Base-by-base conservation (phyloP, 1,284 basidiomycete genomes). In the Trametes hirsuta region DNA sequence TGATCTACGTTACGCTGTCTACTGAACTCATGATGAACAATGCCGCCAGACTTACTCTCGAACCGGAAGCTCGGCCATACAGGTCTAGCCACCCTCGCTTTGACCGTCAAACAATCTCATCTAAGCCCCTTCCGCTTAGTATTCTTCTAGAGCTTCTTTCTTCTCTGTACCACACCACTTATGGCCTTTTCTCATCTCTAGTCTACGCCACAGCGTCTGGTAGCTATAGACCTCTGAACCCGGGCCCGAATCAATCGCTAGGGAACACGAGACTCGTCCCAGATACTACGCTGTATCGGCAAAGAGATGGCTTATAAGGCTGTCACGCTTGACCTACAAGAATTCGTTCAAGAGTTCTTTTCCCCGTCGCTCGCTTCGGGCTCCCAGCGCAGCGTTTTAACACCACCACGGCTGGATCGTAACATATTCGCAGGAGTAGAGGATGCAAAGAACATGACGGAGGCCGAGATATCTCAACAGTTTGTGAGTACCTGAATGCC, bases 221-320 rank as follows among this genome's bases (percentile, higher is more conserved):
- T 21, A 42, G 14, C 11, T 42, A 24, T n/a, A 8, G n/a, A 4
- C 9, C 8, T 42, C 41, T 15, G 21, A n/a, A 42, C 41, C 8
- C 41, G 48, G 48, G 8, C 48, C 48, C 12, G 22, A 21, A 34
- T 53, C 52, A 10, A 18, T 53, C 34, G 52, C 44, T 15, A 36
- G 21, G 9, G 12, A 46, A 24, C 15, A 12, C 22, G n/a, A 45
- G 25, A 44, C 34, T 2, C 44, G 25, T n/a, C 3, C 15, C 4
- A 18, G 46, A 8, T 45, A 46, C 21, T 42, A 42, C 44, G 40
- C 41, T 3, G 52, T 42, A 9, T 25, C 36, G 12, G 44, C 37
- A 22, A 47, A 47, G 52, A 53, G 35, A 53, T 53, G 52, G 52
- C 52, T 5, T 42, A 53, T 36, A 53, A 47, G 12, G 52, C 52